Evolutionary conservation across 2,329 filamentous ascomycete genomes (phyloP), one percentile per base, ranked within the genome.

Genomic region (Acrocalymma vagum): DNA sequence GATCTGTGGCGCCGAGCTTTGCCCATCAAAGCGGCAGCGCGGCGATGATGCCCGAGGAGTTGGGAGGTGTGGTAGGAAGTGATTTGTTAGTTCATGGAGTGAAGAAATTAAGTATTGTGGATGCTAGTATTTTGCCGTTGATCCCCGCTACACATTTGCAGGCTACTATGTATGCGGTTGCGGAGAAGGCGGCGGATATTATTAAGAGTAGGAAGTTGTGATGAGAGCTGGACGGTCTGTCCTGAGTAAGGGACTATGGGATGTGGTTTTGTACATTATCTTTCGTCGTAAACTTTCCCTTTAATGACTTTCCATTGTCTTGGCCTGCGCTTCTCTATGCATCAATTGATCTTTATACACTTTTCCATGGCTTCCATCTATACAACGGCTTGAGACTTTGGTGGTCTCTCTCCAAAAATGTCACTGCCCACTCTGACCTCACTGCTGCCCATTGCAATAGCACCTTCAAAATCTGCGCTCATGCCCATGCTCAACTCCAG

Each of bases 401-500:
- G 77, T 11, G 90, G 90, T 62, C 94, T 80, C 63, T 85, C 76
- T 2, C 94, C 94, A 67, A 99, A 99, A 42, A 99, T 96, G 2
- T 89, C 93, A 63, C 90, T 97, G 2, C 94, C 94, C 7, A 99
- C 84, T 42, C 94, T 81, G 5, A 99, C 92, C 77, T 97, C 91
- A 56, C 83, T 80, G 72, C 92, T 96, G 0, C 94, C 94, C 76
- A 90, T 76, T 9, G 71, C 73, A 62, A 97, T 86, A 1, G 94
- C 94, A 6, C 86, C 88, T 75, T 96, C 92, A 69, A 93, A 99
- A 70, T 99, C 94, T 62, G 90, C 85, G 66, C 91, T 96, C 94
- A 99, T 99, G 6, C 93, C 93, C 93, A 99, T 99, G 71, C 92
- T 96, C 71, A 97, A 70, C 76, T 96, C 91, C 58, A 96, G 66